phyloP scores from a whole-genome alignment of 257 asterid species.

The Haberlea rhodopensis region DNA sequence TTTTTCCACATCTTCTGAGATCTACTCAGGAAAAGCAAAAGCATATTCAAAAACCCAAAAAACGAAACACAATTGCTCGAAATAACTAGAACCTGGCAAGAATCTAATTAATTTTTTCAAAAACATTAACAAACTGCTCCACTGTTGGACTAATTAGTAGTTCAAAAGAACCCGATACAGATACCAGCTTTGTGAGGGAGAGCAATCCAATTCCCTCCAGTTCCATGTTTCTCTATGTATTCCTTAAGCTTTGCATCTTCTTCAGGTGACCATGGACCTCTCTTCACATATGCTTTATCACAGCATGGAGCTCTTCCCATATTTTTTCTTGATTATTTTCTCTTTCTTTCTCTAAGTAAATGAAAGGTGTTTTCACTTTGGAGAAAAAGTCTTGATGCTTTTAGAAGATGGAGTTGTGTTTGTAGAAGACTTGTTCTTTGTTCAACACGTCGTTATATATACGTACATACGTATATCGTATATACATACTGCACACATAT shows the following conservation, averaged over 20 bases:
- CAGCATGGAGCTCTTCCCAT: slow-evolving; percentile 96
- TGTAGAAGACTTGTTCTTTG: slow-evolving; percentile 36
- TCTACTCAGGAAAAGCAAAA: slow-evolving; percentile 35
- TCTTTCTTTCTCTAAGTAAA: slow-evolving; percentile 8
- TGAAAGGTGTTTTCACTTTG: slow-evolving; percentile 13
- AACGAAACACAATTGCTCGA: background rate
- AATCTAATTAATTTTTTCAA: no score
- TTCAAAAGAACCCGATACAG: background rate
- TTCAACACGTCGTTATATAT: slow-evolving; percentile 14
- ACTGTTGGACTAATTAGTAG: background rate
- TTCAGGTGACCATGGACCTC: slow-evolving; percentile 92
- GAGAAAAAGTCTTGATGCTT: slow-evolving; percentile 19
- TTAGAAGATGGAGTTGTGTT: slow-evolving; percentile 24
- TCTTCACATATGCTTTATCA: slow-evolving; percentile 84
- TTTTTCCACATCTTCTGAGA: slow-evolving; percentile 73
- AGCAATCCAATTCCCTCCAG: slow-evolving; percentile 86
- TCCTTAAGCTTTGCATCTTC: slow-evolving; percentile 75
- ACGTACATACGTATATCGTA: background rate
- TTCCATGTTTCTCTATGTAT: slow-evolving; percentile 62
- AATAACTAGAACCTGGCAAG: background rate
- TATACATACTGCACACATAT: slow-evolving; percentile 5
- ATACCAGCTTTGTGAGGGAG: slow-evolving; percentile 82
- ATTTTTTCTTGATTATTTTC: slow-evolving; percentile 32
- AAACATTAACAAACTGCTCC: background rate
- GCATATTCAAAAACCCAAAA: background rate